A percentile compares a stretch with the other conserved stretches of the same genome.
These are phyloP conservation scores for Solidago caesia DNA, from an alignment of 129 eudicot genomes.

Conservation along the genomic window DNA sequence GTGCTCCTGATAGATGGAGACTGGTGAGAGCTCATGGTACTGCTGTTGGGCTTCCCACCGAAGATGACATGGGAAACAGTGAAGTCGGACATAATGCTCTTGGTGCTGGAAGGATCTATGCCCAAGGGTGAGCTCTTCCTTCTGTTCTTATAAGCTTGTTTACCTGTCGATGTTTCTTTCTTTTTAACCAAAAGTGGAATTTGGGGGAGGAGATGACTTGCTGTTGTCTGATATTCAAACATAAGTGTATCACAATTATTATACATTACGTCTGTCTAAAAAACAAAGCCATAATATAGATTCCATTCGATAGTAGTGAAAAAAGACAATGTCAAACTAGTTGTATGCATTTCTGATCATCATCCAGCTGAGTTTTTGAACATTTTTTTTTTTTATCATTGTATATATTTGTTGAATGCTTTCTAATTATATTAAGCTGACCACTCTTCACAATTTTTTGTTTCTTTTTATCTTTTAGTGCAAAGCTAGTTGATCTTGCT, in stretches of 20 bases:
- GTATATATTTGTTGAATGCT: background rate
- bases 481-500: slow-evolving; percentile 85
- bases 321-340: background rate
- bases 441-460: slow-evolving; percentile 15
- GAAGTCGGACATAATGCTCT: slow-evolving; percentile 96
- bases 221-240: background rate
- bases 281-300: background rate
- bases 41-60: slow-evolving; percentile 90
- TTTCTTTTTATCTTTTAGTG: slow-evolving; percentile 39
- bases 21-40: slow-evolving; percentile 87
- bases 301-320: background rate
- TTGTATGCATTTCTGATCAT: background rate
- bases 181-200: background rate
- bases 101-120: slow-evolving; percentile 89
- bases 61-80: slow-evolving; percentile 97
- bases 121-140: slow-evolving; percentile 70
- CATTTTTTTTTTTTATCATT: background rate
- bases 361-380: background rate
- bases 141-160: background rate
- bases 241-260: background rate
- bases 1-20: slow-evolving; percentile 88
- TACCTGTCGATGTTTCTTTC: background rate
- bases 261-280: background rate
- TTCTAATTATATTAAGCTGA: slow-evolving; percentile 6
- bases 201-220: slow-evolving; percentile 15